Evolutionary conservation across 2,329 filamentous ascomycete species (phyloP).

Genomic region (Ophiostoma quercus): DNA sequence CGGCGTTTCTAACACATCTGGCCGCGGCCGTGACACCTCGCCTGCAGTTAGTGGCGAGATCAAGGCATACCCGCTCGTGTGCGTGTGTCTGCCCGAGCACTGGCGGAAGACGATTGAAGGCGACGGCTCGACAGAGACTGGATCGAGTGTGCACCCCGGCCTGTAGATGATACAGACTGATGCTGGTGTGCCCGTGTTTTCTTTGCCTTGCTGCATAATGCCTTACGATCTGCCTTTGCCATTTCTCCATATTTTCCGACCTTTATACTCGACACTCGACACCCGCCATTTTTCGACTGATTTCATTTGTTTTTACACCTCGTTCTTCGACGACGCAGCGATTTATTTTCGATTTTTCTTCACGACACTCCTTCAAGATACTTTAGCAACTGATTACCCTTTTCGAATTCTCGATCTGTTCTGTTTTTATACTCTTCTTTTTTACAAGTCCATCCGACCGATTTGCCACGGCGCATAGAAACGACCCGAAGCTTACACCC

Average conservation of each 20-base stretch:
- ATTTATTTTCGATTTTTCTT: slow-evolving; percentile 16
- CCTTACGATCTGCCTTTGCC: slow-evolving; percentile 30
- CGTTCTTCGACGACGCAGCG: slow-evolving; percentile 22
- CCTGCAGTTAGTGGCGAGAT: slow-evolving; percentile 72
- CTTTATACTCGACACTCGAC: neutral
- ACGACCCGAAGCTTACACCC: slow-evolving; percentile 18
- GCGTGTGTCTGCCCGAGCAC: slow-evolving; percentile 89
- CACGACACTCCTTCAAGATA: slow-evolving; percentile 21
- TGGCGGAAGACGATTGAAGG: slow-evolving; percentile 97
- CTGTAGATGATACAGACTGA: slow-evolving; percentile 14
- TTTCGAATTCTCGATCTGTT: slow-evolving; percentile 8
- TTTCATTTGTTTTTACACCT: slow-evolving; percentile 10
- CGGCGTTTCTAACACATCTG: slow-evolving; percentile 79
- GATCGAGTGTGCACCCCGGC: slow-evolving; percentile 41
- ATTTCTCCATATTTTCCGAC: slow-evolving; percentile 20
- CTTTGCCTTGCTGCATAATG: slow-evolving; percentile 30
- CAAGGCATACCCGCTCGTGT: slow-evolving; percentile 96
- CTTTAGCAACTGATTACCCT: slow-evolving; percentile 9
- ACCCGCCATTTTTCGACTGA: slow-evolving; percentile 13
- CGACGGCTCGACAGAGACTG: slow-evolving; percentile 64
- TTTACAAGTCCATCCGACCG: slow-evolving; percentile 12
- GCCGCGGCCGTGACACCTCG: slow-evolving; percentile 53
- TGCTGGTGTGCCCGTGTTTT: neutral
- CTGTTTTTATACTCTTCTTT: neutral
- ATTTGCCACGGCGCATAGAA: slow-evolving; percentile 22